Base-by-base conservation (phyloP, 305 asterid species). In the Fraxinus xanthoxyloides region DNA sequence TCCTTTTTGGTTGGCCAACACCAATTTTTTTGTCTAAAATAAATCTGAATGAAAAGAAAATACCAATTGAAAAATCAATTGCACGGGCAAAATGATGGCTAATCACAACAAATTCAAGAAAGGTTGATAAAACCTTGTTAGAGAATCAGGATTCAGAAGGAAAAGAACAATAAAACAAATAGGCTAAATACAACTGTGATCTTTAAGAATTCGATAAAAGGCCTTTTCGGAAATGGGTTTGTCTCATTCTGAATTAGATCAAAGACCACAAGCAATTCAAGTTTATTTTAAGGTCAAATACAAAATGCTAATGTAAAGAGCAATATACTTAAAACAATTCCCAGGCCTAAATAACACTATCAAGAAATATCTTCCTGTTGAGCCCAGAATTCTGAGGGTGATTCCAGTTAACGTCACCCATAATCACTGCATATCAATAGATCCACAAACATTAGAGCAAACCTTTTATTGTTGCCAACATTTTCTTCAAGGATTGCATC, bases 21-120 rank as follows among this genome's bases (percentile, higher is more conserved):
- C 99, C 99, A 59, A 96, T 93, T 81, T 96, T 96, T 80, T 96
- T 93, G 91, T 96, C 98, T 85, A 96, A 85, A 84, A 96, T 94
- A 87, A 96, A 96, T 48, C 97, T 96, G 93, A 78, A 88, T 17
- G 63, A n/a, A 54, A 65, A 75, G 65, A 23, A 21, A 77, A 26
- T 12, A 40, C 38, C 54, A 80, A 26, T 80, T 8, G 30, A 26
- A 26, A 51, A 61, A 26, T 26, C 30, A 26, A 26, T 26, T 26
- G 19, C 13, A 48, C 21, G 63, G 31, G 46, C 5, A 59, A 59
- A 59, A 21, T 2, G 30, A 19, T 56, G 21, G 12, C 9, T 7
- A 23, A 61, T 51, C 1, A 61, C 70, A 61, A 23, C 9, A 61
- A 21, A 19, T 7, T 30, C 72, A n/a, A 28, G 31, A 61, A 69